Conservation (phyloP, 805 yeast genomes). For the Ogataea siamensis region DNA sequence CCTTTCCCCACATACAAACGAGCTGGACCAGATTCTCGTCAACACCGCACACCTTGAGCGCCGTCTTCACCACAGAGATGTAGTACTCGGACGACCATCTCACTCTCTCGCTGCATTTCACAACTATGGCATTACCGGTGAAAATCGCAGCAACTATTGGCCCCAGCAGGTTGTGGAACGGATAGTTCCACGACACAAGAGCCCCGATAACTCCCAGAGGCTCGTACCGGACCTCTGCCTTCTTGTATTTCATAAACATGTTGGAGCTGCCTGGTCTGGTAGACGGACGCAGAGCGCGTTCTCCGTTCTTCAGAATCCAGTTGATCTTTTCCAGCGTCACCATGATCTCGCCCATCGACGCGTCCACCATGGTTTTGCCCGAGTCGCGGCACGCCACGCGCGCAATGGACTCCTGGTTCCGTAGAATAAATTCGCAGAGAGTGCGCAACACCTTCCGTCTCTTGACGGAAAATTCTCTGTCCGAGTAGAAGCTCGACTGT, state of each 20-base stretch:
- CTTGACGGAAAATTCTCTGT: constrained; percentile 51
- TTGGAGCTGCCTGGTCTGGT: constrained; percentile 85
- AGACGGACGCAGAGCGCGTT: constrained; percentile 62
- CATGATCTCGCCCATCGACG: constrained; percentile 93
- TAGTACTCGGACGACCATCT: constrained; percentile 90
- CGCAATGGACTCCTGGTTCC: constrained; percentile 83
- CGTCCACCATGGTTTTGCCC: constrained; percentile 94
- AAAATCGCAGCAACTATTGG: constrained; percentile 87
- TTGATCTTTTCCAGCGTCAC: constrained; percentile 90
- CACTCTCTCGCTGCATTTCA: constrained; percentile 95
- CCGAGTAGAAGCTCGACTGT: constrained; percentile 47
- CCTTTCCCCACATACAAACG: constrained; percentile 80
- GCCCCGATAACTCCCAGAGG: constrained; percentile 91
- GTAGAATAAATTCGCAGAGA: constrained; percentile 65
- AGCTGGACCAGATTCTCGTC: constrained; percentile 84
- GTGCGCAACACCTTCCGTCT: constrained; percentile 72
- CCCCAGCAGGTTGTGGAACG: constrained; percentile 90
- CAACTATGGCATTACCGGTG: constrained; percentile 87
- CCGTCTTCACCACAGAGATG: constrained; percentile 65
- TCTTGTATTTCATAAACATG: constrained; percentile 81
- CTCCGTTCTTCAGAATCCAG: constrained; percentile 89
- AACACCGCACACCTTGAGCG: constrained; percentile 69
- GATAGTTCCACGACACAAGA: constrained; percentile 95
- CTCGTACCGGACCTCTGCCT: constrained; percentile 90
- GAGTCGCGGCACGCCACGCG: constrained; percentile 94